Conservation (phyloP, 352 stramenopile species). For the Stramenopiles sp. region DNA sequence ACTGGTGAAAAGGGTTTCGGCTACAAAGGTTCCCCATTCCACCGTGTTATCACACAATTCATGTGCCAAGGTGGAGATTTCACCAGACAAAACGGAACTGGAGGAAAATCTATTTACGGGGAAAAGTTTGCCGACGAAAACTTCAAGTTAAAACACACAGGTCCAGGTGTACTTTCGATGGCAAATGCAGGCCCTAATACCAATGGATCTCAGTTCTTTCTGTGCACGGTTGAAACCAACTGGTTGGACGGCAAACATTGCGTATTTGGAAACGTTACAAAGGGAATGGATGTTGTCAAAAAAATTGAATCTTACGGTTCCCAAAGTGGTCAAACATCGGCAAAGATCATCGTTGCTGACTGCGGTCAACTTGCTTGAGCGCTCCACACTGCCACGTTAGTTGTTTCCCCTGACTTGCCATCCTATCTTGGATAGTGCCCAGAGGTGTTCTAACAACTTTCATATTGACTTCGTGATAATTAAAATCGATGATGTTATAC, state of each 20-base stretch:
- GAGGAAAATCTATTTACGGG: constrained; percentile 82
- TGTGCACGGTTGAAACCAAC: constrained; percentile 86
- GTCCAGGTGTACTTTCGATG: constrained; percentile 76
- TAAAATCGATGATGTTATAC: too few species aligned
- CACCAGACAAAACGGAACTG: constrained; percentile 62
- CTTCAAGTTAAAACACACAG: constrained; percentile 77
- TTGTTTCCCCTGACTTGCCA: too few species aligned
- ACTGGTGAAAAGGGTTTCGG: constrained; percentile 83
- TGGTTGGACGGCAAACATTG: constrained; percentile 97
- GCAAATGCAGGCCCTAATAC: constrained; percentile 87
- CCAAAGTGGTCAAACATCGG: constrained; percentile 63
- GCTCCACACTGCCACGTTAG: too few species aligned
- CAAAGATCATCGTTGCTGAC: constrained; percentile 74
- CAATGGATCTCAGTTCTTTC: constrained; percentile 93
- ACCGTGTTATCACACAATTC: constrained; percentile 73
- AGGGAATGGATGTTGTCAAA: constrained; percentile 93
- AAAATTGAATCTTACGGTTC: constrained; percentile 82
- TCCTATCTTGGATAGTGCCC: too few species aligned
- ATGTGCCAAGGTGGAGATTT: constrained; percentile 76
- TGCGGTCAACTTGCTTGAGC: too few species aligned
- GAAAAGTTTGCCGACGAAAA: constrained; percentile 86
- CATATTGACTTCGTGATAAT: too few species aligned
- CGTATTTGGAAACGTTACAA: constrained; percentile 86
- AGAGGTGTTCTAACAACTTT: too few species aligned
- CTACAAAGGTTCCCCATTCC: background rate